phyloP scores from a whole-genome alignment of 495 filamentous ascomycete species.

The Halenospora varia region DNA sequence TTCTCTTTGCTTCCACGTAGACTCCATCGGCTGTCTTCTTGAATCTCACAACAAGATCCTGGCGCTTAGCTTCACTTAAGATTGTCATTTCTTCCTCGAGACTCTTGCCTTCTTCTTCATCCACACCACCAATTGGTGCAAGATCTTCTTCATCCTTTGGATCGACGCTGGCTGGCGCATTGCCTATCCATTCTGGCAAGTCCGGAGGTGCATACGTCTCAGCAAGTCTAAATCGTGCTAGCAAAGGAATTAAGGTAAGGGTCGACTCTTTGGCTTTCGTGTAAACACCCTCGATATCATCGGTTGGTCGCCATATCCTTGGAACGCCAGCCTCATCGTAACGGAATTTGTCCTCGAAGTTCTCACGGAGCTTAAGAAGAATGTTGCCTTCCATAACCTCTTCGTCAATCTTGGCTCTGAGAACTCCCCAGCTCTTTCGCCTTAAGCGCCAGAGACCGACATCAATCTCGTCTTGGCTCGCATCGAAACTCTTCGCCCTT shows the following conservation, averaged over 20 bases:
- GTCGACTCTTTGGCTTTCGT: conserved; percentile 89
- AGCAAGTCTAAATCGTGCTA: conserved; percentile 75
- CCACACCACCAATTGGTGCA: conserved; percentile 78
- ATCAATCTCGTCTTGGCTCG: conserved; percentile 84
- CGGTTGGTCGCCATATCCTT: conserved; percentile 92
- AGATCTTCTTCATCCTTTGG: conserved; percentile 87
- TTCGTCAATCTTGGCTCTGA: conserved; percentile 89
- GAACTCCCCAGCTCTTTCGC: conserved; percentile 88
- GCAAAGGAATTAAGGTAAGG: conserved; percentile 79
- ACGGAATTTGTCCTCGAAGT: conserved; percentile 98
- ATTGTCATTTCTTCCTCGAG: conserved; percentile 96
- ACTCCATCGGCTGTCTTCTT: conserved; percentile 97
- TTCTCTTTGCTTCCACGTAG: conserved; percentile 94
- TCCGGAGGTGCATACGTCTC: conserved; percentile 71
- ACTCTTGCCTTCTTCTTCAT: conserved; percentile 89
- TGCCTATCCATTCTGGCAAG: conserved; percentile 75
- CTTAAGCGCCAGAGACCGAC: conserved; percentile 89
- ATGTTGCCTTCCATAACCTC: conserved; percentile 98
- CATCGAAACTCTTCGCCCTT: conserved; percentile 88
- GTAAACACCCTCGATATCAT: conserved; percentile 95
- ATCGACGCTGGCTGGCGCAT: conserved; percentile 69
- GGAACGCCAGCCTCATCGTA: conserved; percentile 95
- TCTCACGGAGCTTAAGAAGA: conserved; percentile 90
- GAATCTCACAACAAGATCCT: conserved; percentile 89
- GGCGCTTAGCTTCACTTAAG: conserved; percentile 77